These are phyloP conservation scores for Nyctanthes arbortristis DNA, from an alignment of 257 asterid genomes.

Conservation along the genomic window DNA sequence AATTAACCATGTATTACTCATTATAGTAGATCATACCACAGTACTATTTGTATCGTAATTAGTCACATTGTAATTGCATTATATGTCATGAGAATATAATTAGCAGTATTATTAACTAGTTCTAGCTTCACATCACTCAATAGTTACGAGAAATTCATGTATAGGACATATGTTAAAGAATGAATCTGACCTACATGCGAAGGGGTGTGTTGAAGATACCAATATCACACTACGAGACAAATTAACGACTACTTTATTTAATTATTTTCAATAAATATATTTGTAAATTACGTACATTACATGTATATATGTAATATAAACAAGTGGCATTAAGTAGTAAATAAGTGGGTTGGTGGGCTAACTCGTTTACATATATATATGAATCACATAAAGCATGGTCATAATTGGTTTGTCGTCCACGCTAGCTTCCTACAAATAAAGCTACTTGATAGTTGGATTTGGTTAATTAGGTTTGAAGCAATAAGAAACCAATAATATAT, in stretches of 20 bases:
- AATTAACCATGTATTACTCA: too few species aligned
- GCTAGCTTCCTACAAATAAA: neutral
- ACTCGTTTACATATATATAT: neutral
- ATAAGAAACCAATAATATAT: neutral
- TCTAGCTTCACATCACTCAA: neutral
- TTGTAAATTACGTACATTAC: too few species aligned
- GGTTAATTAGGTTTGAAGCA: neutral
- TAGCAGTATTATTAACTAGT: too few species aligned
- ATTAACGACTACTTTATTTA: too few species aligned
- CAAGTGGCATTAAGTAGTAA: neutral
- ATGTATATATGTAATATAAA: neutral
- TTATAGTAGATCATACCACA: too few species aligned
- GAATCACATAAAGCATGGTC: neutral
- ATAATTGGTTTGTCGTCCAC: neutral
- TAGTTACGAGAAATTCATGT: neutral
- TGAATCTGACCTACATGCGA: neutral
- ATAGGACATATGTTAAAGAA: neutral
- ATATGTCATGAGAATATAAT: too few species aligned
- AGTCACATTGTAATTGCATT: too few species aligned
- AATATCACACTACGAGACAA: too few species aligned
- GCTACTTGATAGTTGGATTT: neutral
- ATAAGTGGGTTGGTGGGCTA: constrained; percentile 14
- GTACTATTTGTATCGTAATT: too few species aligned
- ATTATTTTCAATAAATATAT: constrained; percentile 3
- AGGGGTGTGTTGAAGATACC: too few species aligned